Base-by-base conservation (phyloP, 495 filamentous ascomycete species). In the Cenococcum geophilum region DNA sequence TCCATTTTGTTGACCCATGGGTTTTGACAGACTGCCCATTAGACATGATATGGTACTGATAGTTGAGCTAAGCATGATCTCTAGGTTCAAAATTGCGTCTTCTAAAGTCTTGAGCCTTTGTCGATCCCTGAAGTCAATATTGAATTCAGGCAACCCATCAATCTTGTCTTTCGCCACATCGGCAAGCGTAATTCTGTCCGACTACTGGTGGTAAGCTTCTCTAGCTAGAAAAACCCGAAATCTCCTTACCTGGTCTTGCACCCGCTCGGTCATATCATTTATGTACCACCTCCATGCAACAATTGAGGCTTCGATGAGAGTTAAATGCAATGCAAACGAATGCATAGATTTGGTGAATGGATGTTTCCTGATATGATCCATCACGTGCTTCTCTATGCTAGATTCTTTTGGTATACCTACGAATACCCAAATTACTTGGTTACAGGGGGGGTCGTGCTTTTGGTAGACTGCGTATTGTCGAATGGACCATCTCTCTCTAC, bases 101-200 rank as follows among this genome's bases (percentile, higher is more conserved):
- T 51, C 48, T 21, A 51, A 22, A 22, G 14, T 51, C 10, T 51
- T 51, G 16, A 51, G 21, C 10, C 48, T 51, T 22, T 51, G 48
- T 10, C 48, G n/a, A 22, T 51, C 48, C 4, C 48, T 18, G 48
- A 51, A 51, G 48, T 51, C 21, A 21, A 51, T 51, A 12, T 51
- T 51, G 48, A 51, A 51, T 11, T 51, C 48, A 22, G 48, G 48
- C 23, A n/a, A 18, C n/a, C 48, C 48, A 51, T 51, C 48, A 1
- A 51, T 23, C 48, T 51, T 51, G n/a, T 51, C 48, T 21, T 51
- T 51, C n/a, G 48, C 48, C n/a, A 51, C 48, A 23, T 51, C 48
- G n/a, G 48, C 48, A 18, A 51, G 21, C 11, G 48, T 51, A 10
- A 51, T 51, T 51, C 48, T n/a, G 22, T 51, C 48, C 18, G 48